Conservation (phyloP, 495 filamentous ascomycete genomes). For the Hapsidospora chrysogenum region DNA sequence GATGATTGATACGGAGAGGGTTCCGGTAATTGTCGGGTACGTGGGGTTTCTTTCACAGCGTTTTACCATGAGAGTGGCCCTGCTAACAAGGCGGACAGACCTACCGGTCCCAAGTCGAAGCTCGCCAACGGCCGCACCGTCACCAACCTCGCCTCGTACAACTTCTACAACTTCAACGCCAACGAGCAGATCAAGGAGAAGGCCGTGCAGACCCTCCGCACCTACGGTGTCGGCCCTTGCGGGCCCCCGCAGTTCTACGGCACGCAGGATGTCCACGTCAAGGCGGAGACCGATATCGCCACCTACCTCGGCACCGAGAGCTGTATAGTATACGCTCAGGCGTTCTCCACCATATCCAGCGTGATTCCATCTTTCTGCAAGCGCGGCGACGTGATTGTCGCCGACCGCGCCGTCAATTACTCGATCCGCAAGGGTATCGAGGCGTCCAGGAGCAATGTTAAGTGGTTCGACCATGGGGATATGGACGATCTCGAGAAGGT, state of each 20-base stretch:
- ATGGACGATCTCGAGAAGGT: slow-evolving; percentile 84
- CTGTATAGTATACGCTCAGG: slow-evolving; percentile 88
- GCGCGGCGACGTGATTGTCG: slow-evolving; percentile 92
- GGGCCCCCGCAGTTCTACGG: slow-evolving; percentile 96
- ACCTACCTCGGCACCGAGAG: slow-evolving; percentile 68
- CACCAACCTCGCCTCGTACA: slow-evolving; percentile 81
- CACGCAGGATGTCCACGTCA: slow-evolving; percentile 96
- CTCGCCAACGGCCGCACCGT: slow-evolving; percentile 80
- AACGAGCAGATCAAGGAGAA: slow-evolving; percentile 89
- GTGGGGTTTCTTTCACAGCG: not conserved
- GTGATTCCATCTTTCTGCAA: slow-evolving; percentile 96
- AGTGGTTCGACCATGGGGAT: slow-evolving; percentile 94
- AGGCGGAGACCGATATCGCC: slow-evolving; percentile 87
- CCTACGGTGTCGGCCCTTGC: slow-evolving; percentile 91
- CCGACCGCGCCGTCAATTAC: slow-evolving; percentile 89
- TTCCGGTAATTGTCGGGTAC: slow-evolving; percentile 78
- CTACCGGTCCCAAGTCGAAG: slow-evolving; percentile 79
- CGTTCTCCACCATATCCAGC: slow-evolving; percentile 84
- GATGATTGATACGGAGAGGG: slow-evolving; percentile 65
- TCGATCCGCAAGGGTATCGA: slow-evolving; percentile 88
- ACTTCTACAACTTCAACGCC: slow-evolving; percentile 90
- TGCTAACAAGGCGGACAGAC: slow-evolving; percentile 29
- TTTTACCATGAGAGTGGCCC: not conserved
- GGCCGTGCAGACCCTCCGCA: slow-evolving; percentile 81
- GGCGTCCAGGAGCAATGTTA: slow-evolving; percentile 74